Evolutionary conservation across 208 protist species (phyloP).

Genomic region (Wallacemonas rigidus): DNA sequence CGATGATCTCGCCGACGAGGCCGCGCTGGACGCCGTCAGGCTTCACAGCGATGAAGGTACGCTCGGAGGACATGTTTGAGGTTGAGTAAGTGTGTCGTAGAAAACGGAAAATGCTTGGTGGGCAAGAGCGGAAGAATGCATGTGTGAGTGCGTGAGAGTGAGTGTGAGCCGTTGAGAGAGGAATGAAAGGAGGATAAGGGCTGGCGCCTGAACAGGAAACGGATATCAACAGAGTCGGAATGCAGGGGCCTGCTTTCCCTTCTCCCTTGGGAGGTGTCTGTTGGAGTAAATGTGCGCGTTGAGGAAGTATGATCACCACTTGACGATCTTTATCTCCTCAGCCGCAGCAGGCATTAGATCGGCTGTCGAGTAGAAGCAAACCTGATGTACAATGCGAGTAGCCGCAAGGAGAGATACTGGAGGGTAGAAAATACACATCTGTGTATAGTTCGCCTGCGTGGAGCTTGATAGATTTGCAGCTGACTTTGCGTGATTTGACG

Average conservation of each 20-base stretch:
- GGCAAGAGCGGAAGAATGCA: background rate
- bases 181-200: background rate
- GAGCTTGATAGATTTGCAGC: background rate
- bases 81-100: conserved; percentile 5
- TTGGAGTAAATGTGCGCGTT: no score
- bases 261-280: no score
- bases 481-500: conserved; percentile 4
- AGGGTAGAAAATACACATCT: background rate
- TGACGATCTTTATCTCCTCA: no score
- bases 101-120: background rate
- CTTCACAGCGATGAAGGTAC: conserved; percentile 97
- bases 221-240: no score
- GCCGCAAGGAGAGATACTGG: no score
- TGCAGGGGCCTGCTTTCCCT: no score
- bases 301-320: no score
- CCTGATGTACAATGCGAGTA: no score
- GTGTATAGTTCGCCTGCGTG: no score
- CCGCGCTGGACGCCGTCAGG: conserved; percentile 95
- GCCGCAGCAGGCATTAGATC: no score
- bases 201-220: background rate
- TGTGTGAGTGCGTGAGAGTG: background rate
- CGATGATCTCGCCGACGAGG: conserved; percentile 95
- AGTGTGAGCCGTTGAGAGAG: background rate
- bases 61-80: conserved; percentile 74
- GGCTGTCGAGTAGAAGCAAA: no score